Evolutionary conservation across 2,329 filamentous ascomycete species (phyloP).

Genomic region (Fusarium tjaetaba): DNA sequence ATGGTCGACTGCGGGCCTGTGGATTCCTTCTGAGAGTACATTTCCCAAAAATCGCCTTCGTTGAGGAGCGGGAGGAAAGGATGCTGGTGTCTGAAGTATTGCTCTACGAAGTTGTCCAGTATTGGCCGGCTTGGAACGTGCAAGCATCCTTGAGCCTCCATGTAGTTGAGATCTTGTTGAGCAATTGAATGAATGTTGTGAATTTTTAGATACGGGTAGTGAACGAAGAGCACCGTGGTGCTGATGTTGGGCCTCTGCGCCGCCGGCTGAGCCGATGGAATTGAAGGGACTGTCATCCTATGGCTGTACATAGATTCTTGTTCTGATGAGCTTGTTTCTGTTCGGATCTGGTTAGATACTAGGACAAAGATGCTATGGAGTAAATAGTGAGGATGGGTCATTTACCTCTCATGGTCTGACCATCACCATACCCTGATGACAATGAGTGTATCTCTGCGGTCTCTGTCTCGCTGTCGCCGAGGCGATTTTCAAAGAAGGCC

Average conservation of each 20-base stretch:
- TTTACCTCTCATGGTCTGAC: background rate
- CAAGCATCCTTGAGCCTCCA: background rate
- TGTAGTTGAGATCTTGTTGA: background rate
- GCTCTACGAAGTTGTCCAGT: background rate
- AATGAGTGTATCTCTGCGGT: background rate
- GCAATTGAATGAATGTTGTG: background rate
- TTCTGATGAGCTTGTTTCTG: background rate
- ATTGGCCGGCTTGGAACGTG: background rate
- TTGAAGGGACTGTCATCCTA: background rate
- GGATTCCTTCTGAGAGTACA: background rate
- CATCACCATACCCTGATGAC: background rate
- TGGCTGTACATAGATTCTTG: background rate
- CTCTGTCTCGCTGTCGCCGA: background rate
- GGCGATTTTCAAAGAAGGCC: background rate
- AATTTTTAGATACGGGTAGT: background rate
- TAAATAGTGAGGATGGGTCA: background rate
- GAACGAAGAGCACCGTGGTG: background rate
- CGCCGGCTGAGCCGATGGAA: background rate
- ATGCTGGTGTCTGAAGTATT: background rate
- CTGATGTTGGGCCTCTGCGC: background rate
- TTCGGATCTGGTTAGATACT: background rate
- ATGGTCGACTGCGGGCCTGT: background rate
- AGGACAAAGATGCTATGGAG: background rate
- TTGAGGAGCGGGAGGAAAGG: background rate
- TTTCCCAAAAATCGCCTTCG: background rate